Evolutionary conservation across 225 moss, liverwort and hornwort species (phyloP).

Genomic region (Antitrichia curtipendula): DNA sequence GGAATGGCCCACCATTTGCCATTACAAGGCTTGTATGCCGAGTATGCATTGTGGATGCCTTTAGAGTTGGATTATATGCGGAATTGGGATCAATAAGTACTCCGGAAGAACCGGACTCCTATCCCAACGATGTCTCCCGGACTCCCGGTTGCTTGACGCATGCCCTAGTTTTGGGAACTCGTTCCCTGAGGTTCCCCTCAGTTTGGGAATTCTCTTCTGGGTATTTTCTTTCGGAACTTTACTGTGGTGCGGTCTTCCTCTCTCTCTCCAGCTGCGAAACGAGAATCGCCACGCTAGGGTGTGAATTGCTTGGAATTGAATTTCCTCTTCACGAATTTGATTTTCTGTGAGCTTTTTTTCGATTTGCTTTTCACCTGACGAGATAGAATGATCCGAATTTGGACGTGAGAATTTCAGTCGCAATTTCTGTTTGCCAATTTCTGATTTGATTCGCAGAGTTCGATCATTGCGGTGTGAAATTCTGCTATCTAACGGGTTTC

Average conservation of each 20-base stretch:
- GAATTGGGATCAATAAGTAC: too few species aligned
- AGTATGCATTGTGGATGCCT: too few species aligned
- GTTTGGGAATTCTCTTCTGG: too few species aligned
- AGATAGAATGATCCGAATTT: not conserved
- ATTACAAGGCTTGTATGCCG: too few species aligned
- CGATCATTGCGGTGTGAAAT: not conserved
- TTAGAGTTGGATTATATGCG: too few species aligned
- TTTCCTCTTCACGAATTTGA: not conserved
- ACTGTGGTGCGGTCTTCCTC: not conserved
- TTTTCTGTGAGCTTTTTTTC: not conserved
- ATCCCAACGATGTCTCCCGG: too few species aligned
- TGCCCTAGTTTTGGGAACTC: too few species aligned
- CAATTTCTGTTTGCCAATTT: not conserved
- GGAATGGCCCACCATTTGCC: too few species aligned
- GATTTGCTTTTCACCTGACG: not conserved
- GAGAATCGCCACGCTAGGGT: not conserved
- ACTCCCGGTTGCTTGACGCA: too few species aligned
- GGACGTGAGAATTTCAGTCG: not conserved
- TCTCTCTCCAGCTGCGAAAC: not conserved
- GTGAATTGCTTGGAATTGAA: not conserved
- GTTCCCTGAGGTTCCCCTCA: too few species aligned
- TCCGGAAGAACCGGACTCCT: too few species aligned
- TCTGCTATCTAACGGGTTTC: not conserved
- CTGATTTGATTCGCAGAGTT: not conserved
- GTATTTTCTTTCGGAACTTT: not conserved